phyloP scores from a whole-genome alignment of 352 stramenopile genomes.

The Pythium folliculosum region DNA sequence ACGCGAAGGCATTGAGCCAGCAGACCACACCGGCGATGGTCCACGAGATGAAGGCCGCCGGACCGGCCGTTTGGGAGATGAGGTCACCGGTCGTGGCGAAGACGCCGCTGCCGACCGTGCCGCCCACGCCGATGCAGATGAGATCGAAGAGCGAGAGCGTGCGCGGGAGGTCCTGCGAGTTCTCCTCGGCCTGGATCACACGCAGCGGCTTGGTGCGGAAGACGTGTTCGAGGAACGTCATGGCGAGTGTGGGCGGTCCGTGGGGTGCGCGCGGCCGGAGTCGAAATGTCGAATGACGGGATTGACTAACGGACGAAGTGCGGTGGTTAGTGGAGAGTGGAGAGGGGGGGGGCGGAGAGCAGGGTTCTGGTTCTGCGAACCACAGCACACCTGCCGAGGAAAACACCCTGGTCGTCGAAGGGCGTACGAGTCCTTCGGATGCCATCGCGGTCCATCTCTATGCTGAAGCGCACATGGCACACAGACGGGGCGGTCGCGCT shows the following conservation, averaged over 20 bases:
- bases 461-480: no score
- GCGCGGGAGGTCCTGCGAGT: constrained; percentile 59
- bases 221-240: constrained; percentile 49
- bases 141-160: constrained; percentile 89
- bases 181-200: constrained; percentile 79
- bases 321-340: no score
- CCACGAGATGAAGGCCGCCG: constrained; percentile 82
- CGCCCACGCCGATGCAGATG: constrained; percentile 89
- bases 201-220: constrained; percentile 73
- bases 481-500: no score
- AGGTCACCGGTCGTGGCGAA: constrained; percentile 87
- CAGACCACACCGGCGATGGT: constrained; percentile 79
- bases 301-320: no score
- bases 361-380: neutral
- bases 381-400: neutral
- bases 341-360: neutral
- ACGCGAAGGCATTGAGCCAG: constrained; percentile 82
- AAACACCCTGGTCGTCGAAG: neutral
- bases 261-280: neutral
- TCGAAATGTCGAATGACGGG: constrained; percentile 3
- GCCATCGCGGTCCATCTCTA: no score
- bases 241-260: neutral
- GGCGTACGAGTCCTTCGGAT: no score
- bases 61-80: constrained; percentile 76
- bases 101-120: constrained; percentile 89